Percentiles rank a stretch among this genome's conserved stretches.
Conservation (phyloP, 371 early-diverging fungal species). For the Actinomucor elegans region DNA sequence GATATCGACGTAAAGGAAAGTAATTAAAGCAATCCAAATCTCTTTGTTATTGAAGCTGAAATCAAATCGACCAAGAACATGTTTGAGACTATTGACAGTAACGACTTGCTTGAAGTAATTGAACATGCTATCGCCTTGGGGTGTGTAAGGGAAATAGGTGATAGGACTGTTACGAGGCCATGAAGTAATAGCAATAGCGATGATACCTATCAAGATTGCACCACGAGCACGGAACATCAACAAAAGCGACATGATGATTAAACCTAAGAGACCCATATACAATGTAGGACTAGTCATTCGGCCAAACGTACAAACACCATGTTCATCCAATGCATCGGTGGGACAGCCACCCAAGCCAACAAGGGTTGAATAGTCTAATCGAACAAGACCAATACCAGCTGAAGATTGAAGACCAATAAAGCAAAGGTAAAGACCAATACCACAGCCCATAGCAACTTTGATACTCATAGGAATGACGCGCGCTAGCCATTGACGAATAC, state of each 20-base stretch:
- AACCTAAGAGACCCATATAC: slow-evolving; percentile 69
- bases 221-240: slow-evolving; percentile 70
- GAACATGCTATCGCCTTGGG: slow-evolving; percentile 60
- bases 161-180: slow-evolving; percentile 65
- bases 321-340: slow-evolving; percentile 45
- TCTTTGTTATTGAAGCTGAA: slow-evolving; percentile 62
- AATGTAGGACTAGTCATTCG: slow-evolving; percentile 68
- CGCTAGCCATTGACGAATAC: slow-evolving; percentile 79
- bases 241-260: slow-evolving; percentile 67
- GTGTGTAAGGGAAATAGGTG: slow-evolving; percentile 75
- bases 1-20: slow-evolving; percentile 80
- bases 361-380: slow-evolving; percentile 58
- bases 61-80: slow-evolving; percentile 59
- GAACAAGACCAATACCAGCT: slow-evolving; percentile 77
- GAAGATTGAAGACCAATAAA: slow-evolving; percentile 77
- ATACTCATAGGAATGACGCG: slow-evolving; percentile 70
- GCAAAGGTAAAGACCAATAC: slow-evolving; percentile 76
- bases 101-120: slow-evolving; percentile 74
- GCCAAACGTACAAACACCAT: slow-evolving; percentile 54
- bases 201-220: slow-evolving; percentile 69
- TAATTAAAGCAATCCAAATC: slow-evolving; percentile 81
- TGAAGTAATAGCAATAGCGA: slow-evolving; percentile 67
- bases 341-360: slow-evolving; percentile 72
- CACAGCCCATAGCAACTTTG: slow-evolving; percentile 73
- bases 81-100: slow-evolving; percentile 61